These are phyloP conservation scores for Calonectria pseudoreteaudii DNA, from an alignment of 2,329 filamentous ascomycete species.

Conservation along the genomic window DNA sequence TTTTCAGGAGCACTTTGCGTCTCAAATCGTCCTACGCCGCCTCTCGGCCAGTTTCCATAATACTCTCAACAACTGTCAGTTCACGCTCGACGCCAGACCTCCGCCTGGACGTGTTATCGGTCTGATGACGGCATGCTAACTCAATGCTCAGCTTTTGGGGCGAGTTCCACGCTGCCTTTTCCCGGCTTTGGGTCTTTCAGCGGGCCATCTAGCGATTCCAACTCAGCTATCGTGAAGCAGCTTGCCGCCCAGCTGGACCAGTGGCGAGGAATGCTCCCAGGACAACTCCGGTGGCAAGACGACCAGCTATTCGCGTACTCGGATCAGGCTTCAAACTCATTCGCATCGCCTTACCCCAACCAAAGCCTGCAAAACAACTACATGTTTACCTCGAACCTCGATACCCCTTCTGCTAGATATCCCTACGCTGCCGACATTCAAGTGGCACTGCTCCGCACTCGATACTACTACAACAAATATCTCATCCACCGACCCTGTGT, in stretches of 20 bases:
- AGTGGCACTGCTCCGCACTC: slow-evolving; percentile 66
- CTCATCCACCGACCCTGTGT: slow-evolving; percentile 69
- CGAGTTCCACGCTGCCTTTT: slow-evolving; percentile 23
- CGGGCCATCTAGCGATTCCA: slow-evolving; percentile 27
- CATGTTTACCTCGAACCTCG: slow-evolving; percentile 41
- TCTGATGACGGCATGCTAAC: slow-evolving; percentile 20
- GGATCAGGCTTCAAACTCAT: slow-evolving; percentile 33
- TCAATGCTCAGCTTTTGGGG: slow-evolving; percentile 33
- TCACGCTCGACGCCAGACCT: background rate
- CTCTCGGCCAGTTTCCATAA: slow-evolving; percentile 65
- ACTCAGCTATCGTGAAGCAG: slow-evolving; percentile 57
- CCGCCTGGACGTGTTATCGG: background rate
- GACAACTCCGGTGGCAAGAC: slow-evolving; percentile 68
- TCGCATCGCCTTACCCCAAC: slow-evolving; percentile 32
- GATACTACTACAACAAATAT: slow-evolving; percentile 70
- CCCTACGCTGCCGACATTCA: slow-evolving; percentile 67
- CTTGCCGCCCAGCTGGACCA: slow-evolving; percentile 66
- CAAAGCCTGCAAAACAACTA: slow-evolving; percentile 34
- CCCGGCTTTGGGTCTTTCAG: slow-evolving; percentile 32
- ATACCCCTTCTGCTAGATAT: slow-evolving; percentile 50
- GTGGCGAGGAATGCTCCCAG: slow-evolving; percentile 68
- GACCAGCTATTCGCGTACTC: slow-evolving; percentile 51
- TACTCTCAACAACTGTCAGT: slow-evolving; percentile 64
- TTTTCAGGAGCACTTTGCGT: slow-evolving; percentile 69
- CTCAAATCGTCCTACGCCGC: slow-evolving; percentile 68